Evolutionary conservation across 306 rosid species (phyloP).

Genomic region (Ormosia emarginata): DNA sequence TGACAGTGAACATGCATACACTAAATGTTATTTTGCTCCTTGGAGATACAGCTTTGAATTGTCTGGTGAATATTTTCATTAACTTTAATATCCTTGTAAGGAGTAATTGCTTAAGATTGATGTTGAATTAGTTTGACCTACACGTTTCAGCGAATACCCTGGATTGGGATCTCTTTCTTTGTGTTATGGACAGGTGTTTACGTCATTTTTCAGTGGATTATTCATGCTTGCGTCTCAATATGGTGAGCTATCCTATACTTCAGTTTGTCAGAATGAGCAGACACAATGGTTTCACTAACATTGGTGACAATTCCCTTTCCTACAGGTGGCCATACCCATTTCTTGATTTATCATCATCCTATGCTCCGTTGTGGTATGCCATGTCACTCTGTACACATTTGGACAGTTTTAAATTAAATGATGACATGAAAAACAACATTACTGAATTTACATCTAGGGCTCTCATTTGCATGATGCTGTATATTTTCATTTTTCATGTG

Average conservation of each 20-base stretch:
- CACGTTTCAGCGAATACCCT: slow-evolving; percentile 51
- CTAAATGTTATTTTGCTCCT: slow-evolving; percentile 66
- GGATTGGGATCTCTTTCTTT: slow-evolving; percentile 63
- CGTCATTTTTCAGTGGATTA: slow-evolving; percentile 63
- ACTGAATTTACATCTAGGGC: neutral
- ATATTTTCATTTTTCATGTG: neutral
- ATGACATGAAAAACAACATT: neutral
- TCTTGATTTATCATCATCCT: slow-evolving; percentile 69
- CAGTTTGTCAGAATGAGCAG: neutral
- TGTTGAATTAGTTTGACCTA: slow-evolving; percentile 25
- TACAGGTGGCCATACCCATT: slow-evolving; percentile 90
- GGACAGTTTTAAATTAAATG: neutral
- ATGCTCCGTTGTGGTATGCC: slow-evolving; percentile 69
- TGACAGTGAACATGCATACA: slow-evolving; percentile 70
- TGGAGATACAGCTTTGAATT: slow-evolving; percentile 70
- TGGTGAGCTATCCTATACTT: slow-evolving; percentile 39
- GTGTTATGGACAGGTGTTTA: slow-evolving; percentile 63
- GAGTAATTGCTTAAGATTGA: slow-evolving; percentile 6
- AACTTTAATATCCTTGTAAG: slow-evolving; percentile 10
- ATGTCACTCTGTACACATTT: slow-evolving; percentile 6
- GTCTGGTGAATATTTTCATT: slow-evolving; percentile 51
- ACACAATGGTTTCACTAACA: neutral
- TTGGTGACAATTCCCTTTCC: slow-evolving; percentile 15
- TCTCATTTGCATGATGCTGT: neutral
- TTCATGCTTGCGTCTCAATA: slow-evolving; percentile 51